These are phyloP conservation scores for Fusarium vanettenii DNA, from an alignment of 2,329 filamentous ascomycete genomes.

Conservation along the genomic window DNA sequence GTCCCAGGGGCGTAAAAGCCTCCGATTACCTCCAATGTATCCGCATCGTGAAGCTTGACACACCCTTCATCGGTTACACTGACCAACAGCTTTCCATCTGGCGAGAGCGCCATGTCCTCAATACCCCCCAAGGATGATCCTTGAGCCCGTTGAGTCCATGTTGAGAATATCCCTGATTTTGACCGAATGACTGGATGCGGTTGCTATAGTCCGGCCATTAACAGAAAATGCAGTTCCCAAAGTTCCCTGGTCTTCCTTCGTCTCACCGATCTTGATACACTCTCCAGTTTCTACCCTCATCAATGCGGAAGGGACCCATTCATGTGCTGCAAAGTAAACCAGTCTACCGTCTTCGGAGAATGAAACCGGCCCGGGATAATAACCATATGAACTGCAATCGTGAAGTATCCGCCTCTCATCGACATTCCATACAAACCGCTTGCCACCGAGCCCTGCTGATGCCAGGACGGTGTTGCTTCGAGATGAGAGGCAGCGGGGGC, in stretches of 20 bases:
- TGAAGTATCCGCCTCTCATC: background rate
- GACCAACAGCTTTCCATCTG: background rate
- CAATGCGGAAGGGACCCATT: background rate
- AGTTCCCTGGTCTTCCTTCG: background rate
- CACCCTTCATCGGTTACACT: background rate
- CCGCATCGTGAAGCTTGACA: background rate
- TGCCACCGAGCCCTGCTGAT: background rate
- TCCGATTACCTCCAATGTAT: background rate
- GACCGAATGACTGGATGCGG: background rate
- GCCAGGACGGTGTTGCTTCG: background rate
- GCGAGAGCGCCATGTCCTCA: background rate
- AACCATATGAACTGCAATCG: background rate
- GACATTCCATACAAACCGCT: background rate
- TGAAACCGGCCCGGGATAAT: background rate
- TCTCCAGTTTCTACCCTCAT: background rate
- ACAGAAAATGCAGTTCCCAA: background rate
- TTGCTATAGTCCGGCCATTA: background rate
- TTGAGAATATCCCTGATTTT: background rate
- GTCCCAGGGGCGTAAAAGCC: background rate
- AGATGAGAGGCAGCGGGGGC: background rate
- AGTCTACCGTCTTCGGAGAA: background rate
- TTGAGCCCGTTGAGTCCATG: background rate
- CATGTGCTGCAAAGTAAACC: background rate
- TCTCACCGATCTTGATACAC: background rate
- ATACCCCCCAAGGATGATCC: background rate